Base-by-base conservation (phyloP, 129 eudicot species). In the Tanacetum coccineum region DNA sequence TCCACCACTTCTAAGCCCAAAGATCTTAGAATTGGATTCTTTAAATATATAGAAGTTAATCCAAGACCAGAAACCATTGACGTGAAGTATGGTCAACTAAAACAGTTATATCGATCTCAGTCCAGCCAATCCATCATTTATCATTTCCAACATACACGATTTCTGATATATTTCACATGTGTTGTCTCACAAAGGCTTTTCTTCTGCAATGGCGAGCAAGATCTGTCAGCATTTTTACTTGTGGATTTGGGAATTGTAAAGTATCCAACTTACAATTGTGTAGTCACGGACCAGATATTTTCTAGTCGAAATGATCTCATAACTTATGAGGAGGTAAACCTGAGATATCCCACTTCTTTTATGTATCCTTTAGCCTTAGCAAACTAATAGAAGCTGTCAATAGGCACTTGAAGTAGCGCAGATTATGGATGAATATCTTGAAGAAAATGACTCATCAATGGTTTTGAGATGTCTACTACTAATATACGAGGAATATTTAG, bases 331-430 rank as follows among this genome's bases (percentile, higher is more conserved):
- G 87, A 93, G 95, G 98, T 93, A 73, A 67, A 71, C 32, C 56
- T 9, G 7, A 54, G 13, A 14, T 18, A 50, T 2, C 44, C 13
- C 17, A 12, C 28, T 19, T 64, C 30, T 50, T 72, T 9, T 59
- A 47, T 59, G 51, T 62, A 56, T 26, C 54, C 55, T 71, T 60
- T 14, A 71, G 65, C 59, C 46, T 78, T 71, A 60, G 51, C 28
- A 22, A 77, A 46, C 56, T 54, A 52, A 21, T 14, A 30, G 39
- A 7, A 68, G 45, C 26, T 73, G 53, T 22, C 62, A 68, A 72
- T 78, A 92, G 98, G 98, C 98, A 70, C 86, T 92, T 81, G 98
- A 92, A 78, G 83, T 92, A 54, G 90, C 98, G 68, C 98, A 92
- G 73, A 70, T 88, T 59, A 92, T 92, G 96, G 98, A 82, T 76